Conservation (phyloP, 148 eudicot species). For the Cornus florida region DNA sequence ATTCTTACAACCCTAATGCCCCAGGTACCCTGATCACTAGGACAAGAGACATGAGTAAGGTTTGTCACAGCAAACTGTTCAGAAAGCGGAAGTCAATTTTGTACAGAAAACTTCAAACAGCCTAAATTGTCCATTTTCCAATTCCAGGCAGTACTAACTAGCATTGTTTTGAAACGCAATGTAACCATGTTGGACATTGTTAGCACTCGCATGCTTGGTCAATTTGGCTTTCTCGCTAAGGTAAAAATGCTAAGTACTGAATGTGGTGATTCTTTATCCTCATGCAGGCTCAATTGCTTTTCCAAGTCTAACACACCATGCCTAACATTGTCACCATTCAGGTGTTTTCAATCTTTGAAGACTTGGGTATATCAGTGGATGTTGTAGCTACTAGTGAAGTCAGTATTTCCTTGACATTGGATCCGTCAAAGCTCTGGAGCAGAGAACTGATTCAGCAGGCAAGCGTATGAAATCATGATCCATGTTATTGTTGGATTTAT, state of each 20-base stretch:
- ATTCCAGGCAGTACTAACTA: slow-evolving; percentile 76
- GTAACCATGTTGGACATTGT: slow-evolving; percentile 94
- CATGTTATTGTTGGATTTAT: no score
- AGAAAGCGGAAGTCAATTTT: background rate
- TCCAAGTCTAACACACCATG: background rate
- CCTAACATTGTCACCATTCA: slow-evolving; percentile 13
- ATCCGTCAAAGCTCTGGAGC: slow-evolving; percentile 94
- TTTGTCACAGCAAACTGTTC: slow-evolving; percentile 21
- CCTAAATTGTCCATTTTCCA: background rate
- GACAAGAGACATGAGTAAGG: slow-evolving; percentile 80
- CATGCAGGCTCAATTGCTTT: background rate
- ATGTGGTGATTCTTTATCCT: no score
- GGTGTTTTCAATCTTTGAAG: slow-evolving; percentile 85
- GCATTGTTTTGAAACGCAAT: slow-evolving; percentile 83
- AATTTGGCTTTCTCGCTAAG: slow-evolving; percentile 89
- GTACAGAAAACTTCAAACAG: background rate
- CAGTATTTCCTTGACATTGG: slow-evolving; percentile 83
- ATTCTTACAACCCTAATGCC: slow-evolving; percentile 87
- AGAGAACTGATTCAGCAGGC: slow-evolving; percentile 95
- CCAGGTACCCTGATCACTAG: slow-evolving; percentile 79
- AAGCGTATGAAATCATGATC: slow-evolving; percentile 36
- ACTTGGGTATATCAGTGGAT: slow-evolving; percentile 87
- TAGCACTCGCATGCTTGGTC: slow-evolving; percentile 93
- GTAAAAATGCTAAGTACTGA: slow-evolving; percentile 20
- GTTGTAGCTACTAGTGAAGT: slow-evolving; percentile 97